Conservation (phyloP, 352 stramenopile species). For the Phytophthora cactorum region DNA sequence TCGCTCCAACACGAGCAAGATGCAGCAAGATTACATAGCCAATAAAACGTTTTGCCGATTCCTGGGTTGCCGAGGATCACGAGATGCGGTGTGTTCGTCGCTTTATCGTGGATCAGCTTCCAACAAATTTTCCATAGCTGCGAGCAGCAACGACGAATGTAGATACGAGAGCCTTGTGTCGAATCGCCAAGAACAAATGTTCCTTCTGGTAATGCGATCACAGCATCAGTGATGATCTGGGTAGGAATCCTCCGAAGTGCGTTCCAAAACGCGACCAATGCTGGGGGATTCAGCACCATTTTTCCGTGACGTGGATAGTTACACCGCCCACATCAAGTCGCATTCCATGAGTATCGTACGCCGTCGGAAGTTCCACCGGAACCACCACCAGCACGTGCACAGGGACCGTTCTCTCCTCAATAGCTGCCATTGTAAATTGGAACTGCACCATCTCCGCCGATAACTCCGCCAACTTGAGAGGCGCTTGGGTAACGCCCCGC, state of each 20-base stretch:
- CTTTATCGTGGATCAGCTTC: conserved; percentile 18
- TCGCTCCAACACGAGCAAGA: conserved; percentile 28
- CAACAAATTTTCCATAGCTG: conserved; percentile 22
- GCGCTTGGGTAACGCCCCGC: no score
- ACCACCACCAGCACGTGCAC: conserved; percentile 16
- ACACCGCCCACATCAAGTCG: conserved; percentile 5
- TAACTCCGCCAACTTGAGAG: no score
- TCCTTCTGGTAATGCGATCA: conserved; percentile 21
- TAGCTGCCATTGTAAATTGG: no score
- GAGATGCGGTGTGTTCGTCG: conserved; percentile 34
- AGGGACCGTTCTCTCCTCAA: no score
- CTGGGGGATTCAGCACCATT: conserved; percentile 25
- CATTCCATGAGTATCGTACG: not conserved
- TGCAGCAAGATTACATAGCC: conserved; percentile 31
- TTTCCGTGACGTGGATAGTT: not conserved
- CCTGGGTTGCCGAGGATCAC: conserved; percentile 41
- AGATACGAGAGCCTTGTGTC: conserved; percentile 28
- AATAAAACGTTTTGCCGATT: conserved; percentile 41
- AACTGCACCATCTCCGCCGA: no score
- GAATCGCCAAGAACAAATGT: not conserved
- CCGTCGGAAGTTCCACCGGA: not conserved
- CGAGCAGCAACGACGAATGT: conserved; percentile 29
- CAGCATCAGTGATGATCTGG: conserved; percentile 23
- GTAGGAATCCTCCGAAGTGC: conserved; percentile 22
- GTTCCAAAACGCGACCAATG: conserved; percentile 38